A percentile compares a stretch with the other conserved stretches of the same genome.
phyloP scores from a whole-genome alignment of 1,284 basidiomycete species.

The Ustilago curta region DNA sequence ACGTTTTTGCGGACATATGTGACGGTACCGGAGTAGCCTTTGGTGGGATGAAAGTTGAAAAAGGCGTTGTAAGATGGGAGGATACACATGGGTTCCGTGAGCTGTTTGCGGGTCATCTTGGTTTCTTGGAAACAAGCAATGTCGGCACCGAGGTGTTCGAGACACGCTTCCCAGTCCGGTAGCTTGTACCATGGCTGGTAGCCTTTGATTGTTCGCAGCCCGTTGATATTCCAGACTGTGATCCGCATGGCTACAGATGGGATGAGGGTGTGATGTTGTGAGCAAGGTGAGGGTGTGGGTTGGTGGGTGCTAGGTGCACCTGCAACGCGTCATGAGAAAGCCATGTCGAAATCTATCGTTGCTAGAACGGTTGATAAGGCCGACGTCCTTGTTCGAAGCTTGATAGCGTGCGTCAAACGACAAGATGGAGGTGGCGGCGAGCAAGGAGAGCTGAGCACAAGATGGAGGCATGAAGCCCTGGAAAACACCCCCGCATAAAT shows the following conservation, averaged over 20 bases:
- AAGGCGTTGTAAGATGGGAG: slow-evolving; percentile 61
- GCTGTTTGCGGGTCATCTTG: slow-evolving; percentile 66
- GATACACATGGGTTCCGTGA: slow-evolving; percentile 61
- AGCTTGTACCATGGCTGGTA: slow-evolving; percentile 67
- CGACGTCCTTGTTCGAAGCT: too few relatives aligned
- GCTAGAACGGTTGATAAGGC: too few relatives aligned
- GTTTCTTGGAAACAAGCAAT: slow-evolving; percentile 68
- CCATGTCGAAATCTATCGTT: background rate
- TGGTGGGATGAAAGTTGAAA: slow-evolving; percentile 65
- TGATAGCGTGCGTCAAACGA: background rate
- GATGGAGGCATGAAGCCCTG: slow-evolving; percentile 14
- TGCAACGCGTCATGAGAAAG: slow-evolving; percentile 3
- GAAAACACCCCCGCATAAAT: background rate
- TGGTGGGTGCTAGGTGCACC: slow-evolving; percentile 4
- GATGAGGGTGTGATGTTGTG: background rate
- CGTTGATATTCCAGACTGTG: slow-evolving; percentile 67
- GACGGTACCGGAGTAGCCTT: slow-evolving; percentile 65
- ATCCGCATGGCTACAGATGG: slow-evolving; percentile 47
- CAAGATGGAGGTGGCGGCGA: slow-evolving; percentile 9
- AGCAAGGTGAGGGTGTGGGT: background rate
- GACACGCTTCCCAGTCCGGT: slow-evolving; percentile 61
- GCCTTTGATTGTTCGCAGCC: slow-evolving; percentile 63
- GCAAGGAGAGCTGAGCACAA: slow-evolving; percentile 6
- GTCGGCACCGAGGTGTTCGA: slow-evolving; percentile 61
- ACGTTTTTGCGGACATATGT: slow-evolving; percentile 58